Evolutionary conservation across 2,329 filamentous ascomycete genomes (phyloP), one percentile per base, ranked within the genome.

Genomic region (Chrysoporthe cubensis): DNA sequence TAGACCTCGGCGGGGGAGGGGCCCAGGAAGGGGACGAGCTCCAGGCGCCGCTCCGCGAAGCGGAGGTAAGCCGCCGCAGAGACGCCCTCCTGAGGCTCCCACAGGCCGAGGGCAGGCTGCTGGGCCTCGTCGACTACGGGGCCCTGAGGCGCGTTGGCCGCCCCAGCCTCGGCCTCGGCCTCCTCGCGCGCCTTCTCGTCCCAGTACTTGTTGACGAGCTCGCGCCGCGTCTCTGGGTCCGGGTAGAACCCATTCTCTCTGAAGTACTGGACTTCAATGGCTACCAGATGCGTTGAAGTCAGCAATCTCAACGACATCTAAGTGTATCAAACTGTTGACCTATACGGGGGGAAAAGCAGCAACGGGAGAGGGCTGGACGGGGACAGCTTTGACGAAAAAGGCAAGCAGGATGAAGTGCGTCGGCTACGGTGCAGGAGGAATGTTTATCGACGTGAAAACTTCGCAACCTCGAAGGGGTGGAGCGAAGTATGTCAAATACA

Each of bases 161-260:
- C 44, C 5, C 14, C 44, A 14, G 14, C 44, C 8, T 56, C 6
- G 26, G 26, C 26, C 6, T 8, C 9, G 26, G 21, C 26, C n/a
- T 56, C 52, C 21, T 56, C n/a, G 1, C 21, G 26, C 9, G n/a
- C 21, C 14, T 14, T 56, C 3, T 21, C 52, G 13, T 56, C 52
- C 52, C 52, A 56, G 52, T 56, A 56, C 21, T 56, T 56, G n/a
- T 34, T 13, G 6, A 56, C 4, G 52, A 56, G 52, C 52, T 56
- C 52, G 9, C 16, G 26, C 8, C 2, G 8, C 9, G 16, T 7
- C 2, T 56, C 52, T 9, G 21, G n/a, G 21, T 32, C 52, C 5
- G 52, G 52, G 21, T 32, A 14, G 52, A 56, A 26, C 26, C 26
- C 52, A 16, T 56, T 21, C 52, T 56, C 52, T 21, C 34, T 13